These are phyloP conservation scores for Paraphaeosphaeria sporulosa DNA, from an alignment of 2,329 filamentous ascomycete species.

Conservation along the genomic window DNA sequence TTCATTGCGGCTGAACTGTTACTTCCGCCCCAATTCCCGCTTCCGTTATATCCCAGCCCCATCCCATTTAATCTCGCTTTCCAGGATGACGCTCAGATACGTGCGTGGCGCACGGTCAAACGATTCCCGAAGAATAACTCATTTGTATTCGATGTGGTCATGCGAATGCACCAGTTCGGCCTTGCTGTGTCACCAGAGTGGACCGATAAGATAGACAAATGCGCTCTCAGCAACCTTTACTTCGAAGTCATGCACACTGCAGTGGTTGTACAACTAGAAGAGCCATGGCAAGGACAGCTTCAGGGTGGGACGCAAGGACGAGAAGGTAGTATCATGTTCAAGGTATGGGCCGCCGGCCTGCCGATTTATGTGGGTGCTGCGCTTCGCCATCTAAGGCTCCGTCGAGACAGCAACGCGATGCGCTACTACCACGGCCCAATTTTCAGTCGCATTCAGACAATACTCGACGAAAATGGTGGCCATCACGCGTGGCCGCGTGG, in stretches of 20 bases:
- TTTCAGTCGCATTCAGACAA: constrained; percentile 15
- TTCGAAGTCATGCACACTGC: constrained; percentile 26
- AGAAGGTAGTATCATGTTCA: constrained; percentile 25
- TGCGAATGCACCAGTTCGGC: constrained; percentile 27
- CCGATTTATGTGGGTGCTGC: constrained; percentile 26
- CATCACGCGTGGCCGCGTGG: constrained; percentile 28
- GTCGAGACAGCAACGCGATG: constrained; percentile 7
- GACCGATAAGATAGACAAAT: constrained; percentile 21
- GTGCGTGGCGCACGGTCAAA: constrained; percentile 32
- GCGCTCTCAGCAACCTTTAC: constrained; percentile 27
- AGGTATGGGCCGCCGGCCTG: constrained; percentile 25
- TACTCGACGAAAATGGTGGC: constrained; percentile 21
- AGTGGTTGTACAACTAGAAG: constrained; percentile 17
- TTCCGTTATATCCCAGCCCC: constrained; percentile 16
- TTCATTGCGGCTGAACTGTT: constrained; percentile 17
- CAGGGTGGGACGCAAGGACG: constrained; percentile 15
- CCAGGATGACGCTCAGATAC: constrained; percentile 29
- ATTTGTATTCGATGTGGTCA: constrained; percentile 28
- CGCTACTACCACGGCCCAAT: constrained; percentile 17
- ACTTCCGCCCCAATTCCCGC: constrained; percentile 20
- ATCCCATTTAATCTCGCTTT: constrained; percentile 25
- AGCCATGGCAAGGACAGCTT: constrained; percentile 24
- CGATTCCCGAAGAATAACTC: constrained; percentile 30
- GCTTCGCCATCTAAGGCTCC: constrained; percentile 20
- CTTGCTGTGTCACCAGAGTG: constrained; percentile 27